Base-by-base conservation (phyloP, 352 stramenopile species). In the Pythium pectinolyticum region DNA sequence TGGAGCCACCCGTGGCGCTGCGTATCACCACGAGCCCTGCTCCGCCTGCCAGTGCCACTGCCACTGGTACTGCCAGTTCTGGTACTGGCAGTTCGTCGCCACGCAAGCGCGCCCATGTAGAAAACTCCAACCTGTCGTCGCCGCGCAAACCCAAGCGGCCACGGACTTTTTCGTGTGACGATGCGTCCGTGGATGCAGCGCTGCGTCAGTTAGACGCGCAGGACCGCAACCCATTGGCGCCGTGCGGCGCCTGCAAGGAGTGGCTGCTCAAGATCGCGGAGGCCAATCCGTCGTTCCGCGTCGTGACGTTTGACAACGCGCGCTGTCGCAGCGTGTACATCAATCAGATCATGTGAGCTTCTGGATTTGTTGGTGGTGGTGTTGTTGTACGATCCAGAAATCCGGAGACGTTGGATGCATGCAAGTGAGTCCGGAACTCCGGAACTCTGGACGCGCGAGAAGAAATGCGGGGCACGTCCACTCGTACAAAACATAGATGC, bases 221-320 rank as follows among this genome's bases (percentile, higher is more conserved):
- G 27, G 84, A 99, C 63, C 87, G 97, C 45, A 99, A 99, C 75
- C 97, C 97, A 27, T 72, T 99, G 27, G 92, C 94, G 43, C 97
- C 97, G 15, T 99, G 97, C 74, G 97, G 97, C 17, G 94, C 96
- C 14, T 99, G 97, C 82, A 99, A 98, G 68, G 97, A 99, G 72
- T 99, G 97, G 97, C 83, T 99, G 31, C 97, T 99, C 61, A 99
- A 99, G 76, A 99, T 99, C 66, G 96, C 96, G 6, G 95, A 99
- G 77, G 91, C 91, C 15, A 99, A 99, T 67, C 97, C 96, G 49
- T 88, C 96, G 41, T 99, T 99, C 69, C 92, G 92, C 56, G 93
- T 99, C 41, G 72, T 99, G 17, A 99, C 96, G 22, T 99, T 99
- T 58, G 97, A 97, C 49, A 97, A 98, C 77, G 78, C 84, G 30